Percentiles rank a stretch among this genome's conserved stretches.
Evolutionary conservation across 768 basidiomycete genomes (phyloP).

Genomic region (Xerocomellus amylosporus): DNA sequence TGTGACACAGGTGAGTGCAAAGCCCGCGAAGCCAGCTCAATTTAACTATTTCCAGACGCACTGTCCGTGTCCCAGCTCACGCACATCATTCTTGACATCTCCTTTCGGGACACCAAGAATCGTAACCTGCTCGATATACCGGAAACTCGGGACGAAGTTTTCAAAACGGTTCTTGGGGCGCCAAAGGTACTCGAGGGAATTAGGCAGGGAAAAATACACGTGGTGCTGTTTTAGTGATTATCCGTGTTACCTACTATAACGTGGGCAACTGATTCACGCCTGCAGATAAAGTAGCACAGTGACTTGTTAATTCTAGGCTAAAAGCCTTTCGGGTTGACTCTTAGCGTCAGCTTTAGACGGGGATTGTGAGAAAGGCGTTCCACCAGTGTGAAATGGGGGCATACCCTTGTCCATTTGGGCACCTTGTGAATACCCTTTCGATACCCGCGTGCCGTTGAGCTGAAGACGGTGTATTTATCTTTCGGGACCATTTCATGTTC

Average conservation of each 20-base stretch:
- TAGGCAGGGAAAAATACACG: slow-evolving; percentile 66
- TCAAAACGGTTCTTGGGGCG: slow-evolving; percentile 67
- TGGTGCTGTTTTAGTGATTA: slow-evolving; percentile 68
- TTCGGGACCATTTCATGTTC: slow-evolving; percentile 88
- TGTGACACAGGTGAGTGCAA: slow-evolving; percentile 57
- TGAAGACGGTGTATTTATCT: slow-evolving; percentile 96
- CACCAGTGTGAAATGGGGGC: slow-evolving; percentile 24
- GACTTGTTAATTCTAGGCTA: slow-evolving; percentile 55
- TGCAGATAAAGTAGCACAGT: slow-evolving; percentile 10
- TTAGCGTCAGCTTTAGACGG: slow-evolving; percentile 63
- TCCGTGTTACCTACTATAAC: neutral
- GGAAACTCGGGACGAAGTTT: slow-evolving; percentile 79
- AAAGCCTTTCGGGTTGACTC: slow-evolving; percentile 92
- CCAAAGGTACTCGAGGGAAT: slow-evolving; percentile 60
- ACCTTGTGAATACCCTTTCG: slow-evolving; percentile 95
- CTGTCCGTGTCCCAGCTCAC: slow-evolving; percentile 70
- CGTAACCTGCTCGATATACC: slow-evolving; percentile 76
- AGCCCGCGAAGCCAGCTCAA: neutral
- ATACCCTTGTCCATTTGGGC: slow-evolving; percentile 93
- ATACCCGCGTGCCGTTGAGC: slow-evolving; percentile 65
- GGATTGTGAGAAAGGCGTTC: slow-evolving; percentile 6
- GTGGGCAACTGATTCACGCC: neutral
- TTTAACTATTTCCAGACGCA: slow-evolving; percentile 50
- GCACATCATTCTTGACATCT: slow-evolving; percentile 79
- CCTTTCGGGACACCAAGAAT: slow-evolving; percentile 72